Conservation (phyloP, 2,329 filamentous ascomycete species). For the Colletotrichum sp. region DNA sequence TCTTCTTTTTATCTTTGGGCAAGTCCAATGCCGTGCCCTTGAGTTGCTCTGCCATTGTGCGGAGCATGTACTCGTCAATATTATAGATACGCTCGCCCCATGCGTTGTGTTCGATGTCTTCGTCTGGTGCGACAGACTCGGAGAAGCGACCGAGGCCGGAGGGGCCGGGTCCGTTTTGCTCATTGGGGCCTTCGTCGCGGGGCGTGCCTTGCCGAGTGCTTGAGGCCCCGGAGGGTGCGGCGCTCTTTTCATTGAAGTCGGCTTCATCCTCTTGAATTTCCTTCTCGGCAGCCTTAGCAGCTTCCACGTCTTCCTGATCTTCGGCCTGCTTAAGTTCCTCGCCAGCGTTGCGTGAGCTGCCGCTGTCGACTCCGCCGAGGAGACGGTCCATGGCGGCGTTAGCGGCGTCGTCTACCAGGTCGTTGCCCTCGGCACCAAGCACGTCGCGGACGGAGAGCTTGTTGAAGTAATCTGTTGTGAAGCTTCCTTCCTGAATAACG, state of each 20-base stretch:
- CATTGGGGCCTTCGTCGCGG: constrained; percentile 39
- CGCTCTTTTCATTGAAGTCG: constrained; percentile 76
- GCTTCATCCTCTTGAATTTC: constrained; percentile 87
- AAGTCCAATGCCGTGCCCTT: constrained; percentile 65
- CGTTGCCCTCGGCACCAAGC: constrained; percentile 60
- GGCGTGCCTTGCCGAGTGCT: constrained; percentile 59
- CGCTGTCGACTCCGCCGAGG: constrained; percentile 68
- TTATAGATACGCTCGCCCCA: constrained; percentile 63
- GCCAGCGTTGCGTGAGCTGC: constrained; percentile 66
- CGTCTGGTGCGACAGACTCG: constrained; percentile 37
- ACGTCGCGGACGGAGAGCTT: constrained; percentile 76
- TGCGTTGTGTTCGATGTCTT: constrained; percentile 59
- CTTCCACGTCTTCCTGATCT: constrained; percentile 88
- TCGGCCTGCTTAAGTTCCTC: constrained; percentile 87
- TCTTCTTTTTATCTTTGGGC: constrained; percentile 69
- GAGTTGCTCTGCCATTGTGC: constrained; percentile 67
- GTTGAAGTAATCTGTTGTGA: constrained; percentile 96
- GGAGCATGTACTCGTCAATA: constrained; percentile 79
- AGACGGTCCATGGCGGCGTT: constrained; percentile 87
- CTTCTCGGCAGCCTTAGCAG: constrained; percentile 85
- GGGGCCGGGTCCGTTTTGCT: constrained; percentile 29
- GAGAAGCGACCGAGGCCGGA: constrained; percentile 43
- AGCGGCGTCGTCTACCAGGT: constrained; percentile 69
- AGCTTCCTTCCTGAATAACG: constrained; percentile 97
- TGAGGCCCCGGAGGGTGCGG: constrained; percentile 50